Evolutionary conservation across 345 rosid species (phyloP).

Genomic region (Fremontodendron californicum): DNA sequence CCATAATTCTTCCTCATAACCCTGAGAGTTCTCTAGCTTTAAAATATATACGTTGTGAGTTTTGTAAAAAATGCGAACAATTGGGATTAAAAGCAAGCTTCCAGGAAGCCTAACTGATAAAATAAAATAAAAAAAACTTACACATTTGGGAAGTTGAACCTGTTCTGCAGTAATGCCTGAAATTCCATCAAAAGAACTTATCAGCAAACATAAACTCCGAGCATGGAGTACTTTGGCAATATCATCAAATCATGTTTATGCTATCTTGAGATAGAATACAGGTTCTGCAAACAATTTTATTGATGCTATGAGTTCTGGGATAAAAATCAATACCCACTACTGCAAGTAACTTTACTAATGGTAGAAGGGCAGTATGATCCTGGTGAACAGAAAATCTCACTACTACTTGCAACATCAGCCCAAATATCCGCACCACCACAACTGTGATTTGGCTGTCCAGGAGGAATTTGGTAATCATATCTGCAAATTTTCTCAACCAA

Average conservation of each 20-base stretch:
- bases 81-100: neutral
- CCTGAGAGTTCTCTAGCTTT: neutral
- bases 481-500: slow-evolving; percentile 38
- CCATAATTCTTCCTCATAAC: neutral
- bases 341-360: slow-evolving; percentile 51
- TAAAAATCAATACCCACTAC: slow-evolving; percentile 70
- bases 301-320: slow-evolving; percentile 25
- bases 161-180: slow-evolving; percentile 74
- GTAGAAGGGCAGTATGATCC: slow-evolving; percentile 88
- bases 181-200: slow-evolving; percentile 20
- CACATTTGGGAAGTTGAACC: slow-evolving; percentile 67
- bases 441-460: slow-evolving; percentile 57
- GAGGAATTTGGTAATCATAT: slow-evolving; percentile 72
- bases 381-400: slow-evolving; percentile 70
- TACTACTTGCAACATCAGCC: slow-evolving; percentile 53
- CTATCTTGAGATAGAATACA: neutral
- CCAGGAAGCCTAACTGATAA: neutral
- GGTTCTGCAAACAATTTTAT: neutral
- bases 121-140: slow-evolving; percentile 28
- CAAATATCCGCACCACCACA: slow-evolving; percentile 84
- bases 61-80: neutral
- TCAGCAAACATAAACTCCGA: slow-evolving; percentile 19
- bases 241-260: slow-evolving; percentile 5
- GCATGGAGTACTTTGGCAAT: slow-evolving; percentile 6
- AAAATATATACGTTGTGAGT: neutral